Percentiles rank a stretch among this genome's conserved stretches.
Conservation (phyloP, 805 yeast genomes). For the Crinitomyces ghanaensis region DNA sequence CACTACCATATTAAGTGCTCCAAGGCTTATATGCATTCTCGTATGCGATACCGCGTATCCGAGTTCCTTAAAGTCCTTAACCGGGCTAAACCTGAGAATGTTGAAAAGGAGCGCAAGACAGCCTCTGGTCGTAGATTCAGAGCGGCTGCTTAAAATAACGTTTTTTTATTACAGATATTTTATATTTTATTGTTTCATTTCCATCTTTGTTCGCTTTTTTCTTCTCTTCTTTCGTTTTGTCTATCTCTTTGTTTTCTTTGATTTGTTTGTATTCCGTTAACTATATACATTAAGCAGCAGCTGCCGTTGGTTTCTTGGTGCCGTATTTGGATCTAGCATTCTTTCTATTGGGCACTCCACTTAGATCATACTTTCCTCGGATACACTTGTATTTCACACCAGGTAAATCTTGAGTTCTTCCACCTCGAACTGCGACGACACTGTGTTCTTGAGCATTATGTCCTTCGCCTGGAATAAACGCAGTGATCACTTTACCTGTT, state of each 20-base stretch:
- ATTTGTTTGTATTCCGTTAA: background rate
- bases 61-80: conserved; percentile 91
- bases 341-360: conserved; percentile 88
- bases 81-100: conserved; percentile 91
- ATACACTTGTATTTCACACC: conserved; percentile 94
- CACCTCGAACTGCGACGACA: conserved; percentile 94
- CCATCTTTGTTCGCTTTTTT: background rate
- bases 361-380: conserved; percentile 86
- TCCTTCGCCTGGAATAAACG: conserved; percentile 97
- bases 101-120: conserved; percentile 65
- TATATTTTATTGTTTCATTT: background rate
- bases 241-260: background rate
- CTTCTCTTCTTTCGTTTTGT: background rate
- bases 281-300: conserved; percentile 7
- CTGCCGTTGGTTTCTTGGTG: conserved; percentile 44
- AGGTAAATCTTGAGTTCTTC: conserved; percentile 94
- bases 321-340: conserved; percentile 92
- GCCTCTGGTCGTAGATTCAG: conserved; percentile 64
- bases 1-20: conserved; percentile 98
- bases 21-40: conserved; percentile 94
- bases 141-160: conserved; percentile 4
- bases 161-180: conserved; percentile 4
- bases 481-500: conserved; percentile 79
- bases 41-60: conserved; percentile 93
- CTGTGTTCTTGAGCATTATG: conserved; percentile 97